Evolutionary conservation across 2,329 filamentous ascomycete species (phyloP), one percentile per base, ranked within the genome.

Genomic region (Aspergillus japonicus): DNA sequence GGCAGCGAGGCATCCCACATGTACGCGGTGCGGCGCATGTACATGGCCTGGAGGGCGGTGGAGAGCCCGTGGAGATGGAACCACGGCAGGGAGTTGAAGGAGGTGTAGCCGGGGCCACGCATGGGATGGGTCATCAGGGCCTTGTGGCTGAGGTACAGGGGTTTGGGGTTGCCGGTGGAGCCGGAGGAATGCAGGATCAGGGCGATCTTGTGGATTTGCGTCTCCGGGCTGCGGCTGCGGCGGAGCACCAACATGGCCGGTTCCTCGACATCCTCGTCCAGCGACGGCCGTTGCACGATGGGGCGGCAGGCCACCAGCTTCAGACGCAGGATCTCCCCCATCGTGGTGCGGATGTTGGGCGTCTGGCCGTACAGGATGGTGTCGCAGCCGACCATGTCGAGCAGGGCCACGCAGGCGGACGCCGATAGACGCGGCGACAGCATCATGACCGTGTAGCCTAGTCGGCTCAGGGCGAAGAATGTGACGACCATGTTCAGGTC

Each of bases 171-270:
- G 0, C 80, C 79, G 0, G 80, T 82, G 2, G 80, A 81, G 0
- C 81, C 81, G 0, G 80, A 82, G 0, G 80, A 82, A 62, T 82
- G 81, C 47, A 78, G 72, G 29, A 81, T 80, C 33, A 81, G 63
- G 0, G 75, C 75, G 1, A 73, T 63, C 51, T 74, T 73, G 29
- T 54, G 66, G 19, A 44, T 71, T 65, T 64, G 77, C 62, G 39
- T 62, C 52, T 67, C 73, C 24, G 62, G 61, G 62, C 65, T 68
- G 6, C 62, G 64, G 31, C 54, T 62, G 6, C 63, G 61, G 24
- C 64, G 56, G 6, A 72, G 39, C 23, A 66, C 42, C 7, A 69
- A 19, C 2, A 68, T 51, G 1, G 64, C 60, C 0, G 64, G 59
- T 14, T 69, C 64, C 2, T 62, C 60, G 50, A 21, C 4, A 7